Base-by-base conservation (phyloP, 495 filamentous ascomycete species). In the Penicillium lagena region DNA sequence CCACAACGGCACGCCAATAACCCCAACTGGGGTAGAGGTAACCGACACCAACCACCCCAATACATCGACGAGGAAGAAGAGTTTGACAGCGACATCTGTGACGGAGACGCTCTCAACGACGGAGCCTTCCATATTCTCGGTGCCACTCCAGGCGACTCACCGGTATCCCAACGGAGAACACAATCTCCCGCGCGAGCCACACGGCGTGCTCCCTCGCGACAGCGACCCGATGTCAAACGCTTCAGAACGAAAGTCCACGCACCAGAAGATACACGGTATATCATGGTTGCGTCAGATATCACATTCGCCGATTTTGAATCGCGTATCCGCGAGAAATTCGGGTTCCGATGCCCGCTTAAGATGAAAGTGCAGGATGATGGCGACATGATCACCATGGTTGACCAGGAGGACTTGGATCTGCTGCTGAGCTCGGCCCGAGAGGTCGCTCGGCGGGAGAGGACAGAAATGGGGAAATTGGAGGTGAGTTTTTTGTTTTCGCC, bases 381-480 rank as follows among this genome's bases (percentile, higher is more conserved):
- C 7, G 93, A 96, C 58, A 87, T 95, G 84, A 91, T 98, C 62
- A 96, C 89, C 10, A 83, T 98, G 81, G 89, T 85, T 29, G 93
- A 98, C 66, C 86, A 95, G 65, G 93, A 98, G 57, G 93, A 98
- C 73, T 64, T 96, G 51, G 90, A 96, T 41, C 82, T 95, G 77
- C 79, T 86, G 34, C 75, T 97, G 43, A 71, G 68, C 56, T 70
- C 67, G 5, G 81, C 83, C 29, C 85, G 79, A 60, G 76, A 78
- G 44, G 67, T 68, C 45, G 94, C 88, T 28, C 75, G 73, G 68
- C 80, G 79, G 60, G 86, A 91, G 54, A 77, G 81, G 44, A 68
- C 73, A 36, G 90, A 95, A 47, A 86, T 90, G 72, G 90, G 89
- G 29, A 97, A 96, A 79, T 82, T 97, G 77, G 93, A 97, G 80